Evolutionary conservation across 2,329 filamentous ascomycete genomes (phyloP).

Genomic region (Penicillium nordicum): DNA sequence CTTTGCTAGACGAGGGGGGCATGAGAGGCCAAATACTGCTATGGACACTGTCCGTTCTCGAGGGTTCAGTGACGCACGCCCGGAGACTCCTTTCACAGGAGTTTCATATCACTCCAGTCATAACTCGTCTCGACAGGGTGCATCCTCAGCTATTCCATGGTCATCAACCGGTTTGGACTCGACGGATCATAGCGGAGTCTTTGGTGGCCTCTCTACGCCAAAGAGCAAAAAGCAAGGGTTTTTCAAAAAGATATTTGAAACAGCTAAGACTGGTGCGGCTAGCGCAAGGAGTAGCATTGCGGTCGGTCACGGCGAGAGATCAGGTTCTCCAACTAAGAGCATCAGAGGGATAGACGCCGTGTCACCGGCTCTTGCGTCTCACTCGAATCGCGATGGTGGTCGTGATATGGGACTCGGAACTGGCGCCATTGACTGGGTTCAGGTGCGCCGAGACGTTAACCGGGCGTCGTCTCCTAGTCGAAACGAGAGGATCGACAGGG

Average conservation of each 20-base stretch:
- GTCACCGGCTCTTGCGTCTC: conserved; percentile 33
- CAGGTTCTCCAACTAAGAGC: conserved; percentile 49
- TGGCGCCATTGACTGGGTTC: conserved; percentile 79
- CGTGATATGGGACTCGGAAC: conserved; percentile 67
- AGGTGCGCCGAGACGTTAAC: conserved; percentile 92
- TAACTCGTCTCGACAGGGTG: conserved; percentile 53
- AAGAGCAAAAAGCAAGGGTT: conserved; percentile 83
- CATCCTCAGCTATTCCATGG: conserved; percentile 65
- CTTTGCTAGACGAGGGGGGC: conserved; percentile 64
- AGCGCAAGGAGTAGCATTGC: conserved; percentile 83
- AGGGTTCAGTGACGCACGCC: conserved; percentile 42
- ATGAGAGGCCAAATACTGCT: conserved; percentile 46
- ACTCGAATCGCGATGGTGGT: conserved; percentile 49
- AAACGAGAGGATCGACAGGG: conserved; percentile 79
- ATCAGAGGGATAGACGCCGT: conserved; percentile 46
- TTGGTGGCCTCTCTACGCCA: conserved; percentile 74
- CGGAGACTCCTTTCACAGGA: conserved; percentile 62
- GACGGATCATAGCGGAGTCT: conserved; percentile 63
- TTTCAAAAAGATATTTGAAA: conserved; percentile 92
- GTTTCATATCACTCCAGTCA: conserved; percentile 92
- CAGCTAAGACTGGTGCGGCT: conserved; percentile 88
- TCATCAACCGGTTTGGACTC: conserved; percentile 42
- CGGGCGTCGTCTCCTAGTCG: conserved; percentile 88
- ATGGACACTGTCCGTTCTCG: conserved; percentile 39
- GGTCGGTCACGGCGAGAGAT: conserved; percentile 48